phyloP scores from a whole-genome alignment of 2,329 filamentous ascomycete species.

The Cercospora janseana region DNA sequence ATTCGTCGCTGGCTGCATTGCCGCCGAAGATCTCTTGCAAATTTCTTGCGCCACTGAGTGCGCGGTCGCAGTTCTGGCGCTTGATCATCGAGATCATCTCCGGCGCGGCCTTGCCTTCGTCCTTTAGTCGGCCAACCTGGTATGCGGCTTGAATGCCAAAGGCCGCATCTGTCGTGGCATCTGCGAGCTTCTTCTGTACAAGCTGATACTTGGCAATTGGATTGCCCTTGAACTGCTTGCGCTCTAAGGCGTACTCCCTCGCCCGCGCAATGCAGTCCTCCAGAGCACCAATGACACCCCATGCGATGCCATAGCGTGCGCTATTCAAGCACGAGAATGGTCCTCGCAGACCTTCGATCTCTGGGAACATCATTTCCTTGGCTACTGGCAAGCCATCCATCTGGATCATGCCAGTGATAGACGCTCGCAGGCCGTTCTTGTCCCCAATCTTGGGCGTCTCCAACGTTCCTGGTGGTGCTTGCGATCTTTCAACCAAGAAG shows the following conservation, averaged over 20 bases:
- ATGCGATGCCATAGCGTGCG: slow-evolving; percentile 88
- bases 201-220: slow-evolving; percentile 95
- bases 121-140: slow-evolving; percentile 90
- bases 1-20: slow-evolving; percentile 97
- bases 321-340: slow-evolving; percentile 95
- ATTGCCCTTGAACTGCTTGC: slow-evolving; percentile 95
- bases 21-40: slow-evolving; percentile 96
- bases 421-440: slow-evolving; percentile 91
- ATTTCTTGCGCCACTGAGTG: slow-evolving; percentile 73
- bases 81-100: slow-evolving; percentile 99
- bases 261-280: slow-evolving; percentile 85
- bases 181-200: slow-evolving; percentile 94
- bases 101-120: slow-evolving; percentile 79
- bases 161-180: slow-evolving; percentile 85
- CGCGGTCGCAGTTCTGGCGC: slow-evolving; percentile 93
- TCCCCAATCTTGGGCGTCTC: slow-evolving; percentile 91
- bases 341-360: slow-evolving; percentile 79
- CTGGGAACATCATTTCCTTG: slow-evolving; percentile 88
- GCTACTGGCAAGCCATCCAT: slow-evolving; percentile 87
- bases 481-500: slow-evolving; percentile 81
- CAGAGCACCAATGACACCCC: slow-evolving; percentile 88
- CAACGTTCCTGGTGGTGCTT: slow-evolving; percentile 82
- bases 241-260: slow-evolving; percentile 82
- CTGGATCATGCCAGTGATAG: slow-evolving; percentile 96
- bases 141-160: slow-evolving; percentile 87